phyloP scores from a whole-genome alignment of 441 rosid species.

The Melianthus villosus region DNA sequence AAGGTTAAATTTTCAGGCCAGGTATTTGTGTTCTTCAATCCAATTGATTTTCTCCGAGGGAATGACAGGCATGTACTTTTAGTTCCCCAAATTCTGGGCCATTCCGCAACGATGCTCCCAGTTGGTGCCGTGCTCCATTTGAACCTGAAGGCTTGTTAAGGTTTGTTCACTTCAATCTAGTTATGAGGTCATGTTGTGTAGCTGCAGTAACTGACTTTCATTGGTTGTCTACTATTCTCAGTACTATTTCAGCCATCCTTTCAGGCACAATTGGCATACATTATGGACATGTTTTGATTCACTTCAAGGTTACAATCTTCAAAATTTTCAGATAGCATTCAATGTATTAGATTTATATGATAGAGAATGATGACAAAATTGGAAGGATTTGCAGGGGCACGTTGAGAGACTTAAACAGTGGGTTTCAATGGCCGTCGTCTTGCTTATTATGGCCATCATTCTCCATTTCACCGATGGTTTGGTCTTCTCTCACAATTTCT shows the following conservation, averaged over 20 bases:
- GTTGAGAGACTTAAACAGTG: conserved; percentile 49
- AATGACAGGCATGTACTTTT: conserved; percentile 41
- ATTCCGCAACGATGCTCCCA: conserved; percentile 31
- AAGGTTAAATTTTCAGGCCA: too few species aligned
- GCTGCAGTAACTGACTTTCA: too few species aligned
- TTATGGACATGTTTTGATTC: conserved; percentile 51
- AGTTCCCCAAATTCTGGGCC: conserved; percentile 33
- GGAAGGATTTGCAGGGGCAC: conserved; percentile 44
- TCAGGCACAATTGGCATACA: conserved; percentile 60
- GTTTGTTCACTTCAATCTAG: conserved; percentile 11
- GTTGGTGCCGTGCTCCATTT: conserved; percentile 44
- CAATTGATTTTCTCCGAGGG: too few species aligned
- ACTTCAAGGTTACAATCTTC: conserved; percentile 38
- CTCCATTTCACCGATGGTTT: conserved; percentile 51
- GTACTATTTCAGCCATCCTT: conserved; percentile 49
- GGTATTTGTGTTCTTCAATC: too few species aligned
- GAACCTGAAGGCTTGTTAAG: conserved; percentile 67
- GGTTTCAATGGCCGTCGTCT: conserved; percentile 29
- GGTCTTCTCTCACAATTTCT: conserved; percentile 5
- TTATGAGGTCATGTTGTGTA: too few species aligned
- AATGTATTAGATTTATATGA: neutral
- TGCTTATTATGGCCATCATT: conserved; percentile 28
- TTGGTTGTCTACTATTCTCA: conserved; percentile 2
- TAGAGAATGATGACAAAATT: too few species aligned
- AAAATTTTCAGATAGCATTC: neutral